Conservation (phyloP, 2,329 filamentous ascomycete species). For the Beauveria sp. region DNA sequence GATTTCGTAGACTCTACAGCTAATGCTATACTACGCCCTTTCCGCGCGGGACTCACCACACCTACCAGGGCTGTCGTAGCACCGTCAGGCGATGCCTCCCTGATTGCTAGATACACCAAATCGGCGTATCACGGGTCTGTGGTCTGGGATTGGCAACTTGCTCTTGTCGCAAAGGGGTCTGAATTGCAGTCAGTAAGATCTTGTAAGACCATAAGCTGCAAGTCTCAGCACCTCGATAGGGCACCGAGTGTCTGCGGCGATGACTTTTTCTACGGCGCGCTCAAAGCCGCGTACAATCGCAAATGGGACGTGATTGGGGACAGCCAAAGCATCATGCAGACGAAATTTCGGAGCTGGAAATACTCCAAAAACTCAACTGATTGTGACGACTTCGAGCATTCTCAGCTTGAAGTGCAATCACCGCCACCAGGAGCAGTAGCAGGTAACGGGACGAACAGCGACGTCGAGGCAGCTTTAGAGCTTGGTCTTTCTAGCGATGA, state of each 20-base stretch:
- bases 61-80: conserved; percentile 51
- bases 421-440: conserved; percentile 33
- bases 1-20: conserved; percentile 49
- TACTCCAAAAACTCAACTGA: conserved; percentile 29
- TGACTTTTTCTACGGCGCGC: conserved; percentile 27
- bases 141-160: conserved; percentile 57
- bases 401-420: conserved; percentile 43
- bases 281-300: conserved; percentile 46
- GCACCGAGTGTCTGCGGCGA: conserved; percentile 44
- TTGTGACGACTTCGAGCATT: conserved; percentile 33
- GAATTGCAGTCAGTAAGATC: conserved; percentile 51
- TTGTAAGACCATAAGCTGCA: conserved; percentile 7
- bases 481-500: conserved; percentile 48
- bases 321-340: conserved; percentile 42
- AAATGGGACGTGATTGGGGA: conserved; percentile 55
- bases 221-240: background rate
- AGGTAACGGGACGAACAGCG: conserved; percentile 36
- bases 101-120: conserved; percentile 46
- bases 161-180: conserved; percentile 56
- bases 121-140: conserved; percentile 55
- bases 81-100: conserved; percentile 38
- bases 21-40: conserved; percentile 48
- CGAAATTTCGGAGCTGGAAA: conserved; percentile 57
- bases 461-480: conserved; percentile 51
- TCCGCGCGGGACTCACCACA: conserved; percentile 51